Conservation (phyloP, 2,329 filamentous ascomycete genomes). For the Colletotrichum zoysiae region DNA sequence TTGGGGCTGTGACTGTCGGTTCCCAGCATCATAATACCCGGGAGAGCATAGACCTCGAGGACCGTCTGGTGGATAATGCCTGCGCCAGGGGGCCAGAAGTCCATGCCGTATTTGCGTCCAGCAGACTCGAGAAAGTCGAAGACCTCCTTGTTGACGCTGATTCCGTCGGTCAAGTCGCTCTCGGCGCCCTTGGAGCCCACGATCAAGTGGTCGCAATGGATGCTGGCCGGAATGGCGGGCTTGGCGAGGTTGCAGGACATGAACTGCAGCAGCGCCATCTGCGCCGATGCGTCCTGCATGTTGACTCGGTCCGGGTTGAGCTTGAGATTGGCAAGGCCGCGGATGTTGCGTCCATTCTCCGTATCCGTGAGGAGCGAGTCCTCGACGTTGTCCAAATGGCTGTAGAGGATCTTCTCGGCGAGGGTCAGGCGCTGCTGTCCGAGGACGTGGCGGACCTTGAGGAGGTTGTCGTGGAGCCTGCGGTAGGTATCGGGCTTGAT, state of each 20-base stretch:
- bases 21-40: constrained; percentile 97
- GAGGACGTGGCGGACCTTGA: constrained; percentile 80
- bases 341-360: constrained; percentile 84
- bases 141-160: constrained; percentile 94
- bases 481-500: constrained; percentile 78
- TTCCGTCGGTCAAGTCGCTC: constrained; percentile 85
- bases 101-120: constrained; percentile 89
- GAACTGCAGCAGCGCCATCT: constrained; percentile 98
- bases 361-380: constrained; percentile 88
- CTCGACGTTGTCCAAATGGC: constrained; percentile 90
- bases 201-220: constrained; percentile 99
- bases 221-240: constrained; percentile 94
- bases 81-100: constrained; percentile 94
- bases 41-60: constrained; percentile 96
- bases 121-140: constrained; percentile 98
- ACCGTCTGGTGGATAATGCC: constrained; percentile 99
- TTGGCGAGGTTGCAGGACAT: constrained; percentile 94
- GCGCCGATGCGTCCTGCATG: constrained; percentile 98
- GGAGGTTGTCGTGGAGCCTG: constrained; percentile 82
- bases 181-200: constrained; percentile 93
- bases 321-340: constrained; percentile 92
- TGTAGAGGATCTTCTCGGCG: constrained; percentile 98
- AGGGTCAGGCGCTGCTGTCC: constrained; percentile 80
- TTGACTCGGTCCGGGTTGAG: constrained; percentile 97
- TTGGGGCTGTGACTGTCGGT: constrained; percentile 98